phyloP scores from a whole-genome alignment of 2,329 filamentous ascomycete species.

The Neonectria hederae region DNA sequence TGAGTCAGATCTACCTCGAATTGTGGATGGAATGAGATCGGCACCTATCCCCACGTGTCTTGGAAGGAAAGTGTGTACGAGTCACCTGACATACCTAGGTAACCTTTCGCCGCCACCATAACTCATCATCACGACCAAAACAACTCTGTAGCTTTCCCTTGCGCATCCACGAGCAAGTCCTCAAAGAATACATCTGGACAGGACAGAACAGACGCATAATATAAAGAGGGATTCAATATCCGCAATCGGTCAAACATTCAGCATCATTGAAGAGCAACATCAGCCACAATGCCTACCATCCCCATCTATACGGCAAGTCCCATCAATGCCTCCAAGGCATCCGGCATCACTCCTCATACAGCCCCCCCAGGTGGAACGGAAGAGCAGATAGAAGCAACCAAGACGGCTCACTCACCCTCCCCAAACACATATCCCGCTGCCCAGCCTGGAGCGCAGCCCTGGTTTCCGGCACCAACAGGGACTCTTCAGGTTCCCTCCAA shows the following conservation, averaged over 20 bases:
- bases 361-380: conserved; percentile 37
- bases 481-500: conserved; percentile 47
- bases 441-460: conserved; percentile 44
- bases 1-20: conserved; percentile 1
- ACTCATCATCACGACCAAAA: background rate
- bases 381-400: conserved; percentile 33
- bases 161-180: background rate
- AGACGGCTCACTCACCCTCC: conserved; percentile 45
- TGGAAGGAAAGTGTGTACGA: conserved; percentile 18
- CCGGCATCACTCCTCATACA: conserved; percentile 59
- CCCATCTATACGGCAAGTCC: conserved; percentile 68
- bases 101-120: conserved; percentile 5
- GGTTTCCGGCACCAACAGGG: conserved; percentile 56
- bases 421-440: conserved; percentile 44
- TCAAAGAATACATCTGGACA: background rate
- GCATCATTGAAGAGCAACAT: background rate
- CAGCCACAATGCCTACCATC: conserved; percentile 65
- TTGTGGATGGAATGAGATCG: conserved; percentile 36
- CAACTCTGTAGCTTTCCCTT: background rate
- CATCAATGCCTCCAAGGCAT: conserved; percentile 65
- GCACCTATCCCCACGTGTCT: conserved; percentile 28
- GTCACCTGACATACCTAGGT: conserved; percentile 31
- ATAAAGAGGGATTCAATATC: background rate
- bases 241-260: background rate
- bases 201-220: background rate